These are phyloP conservation scores for Echeveria elegans DNA, from an alignment of 164 flowering plant genomes.

Conservation along the genomic window DNA sequence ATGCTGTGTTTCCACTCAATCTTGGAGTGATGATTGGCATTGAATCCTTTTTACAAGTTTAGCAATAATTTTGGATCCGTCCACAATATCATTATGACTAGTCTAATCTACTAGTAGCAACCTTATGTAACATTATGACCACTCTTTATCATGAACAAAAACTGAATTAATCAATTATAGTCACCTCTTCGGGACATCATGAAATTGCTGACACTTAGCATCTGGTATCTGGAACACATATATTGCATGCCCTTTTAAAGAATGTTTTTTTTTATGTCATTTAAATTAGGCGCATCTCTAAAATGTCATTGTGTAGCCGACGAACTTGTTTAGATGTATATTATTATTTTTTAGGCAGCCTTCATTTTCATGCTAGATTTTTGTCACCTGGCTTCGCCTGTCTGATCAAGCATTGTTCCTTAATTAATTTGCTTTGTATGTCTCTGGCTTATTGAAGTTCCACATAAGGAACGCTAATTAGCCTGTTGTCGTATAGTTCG, in stretches of 20 bases:
- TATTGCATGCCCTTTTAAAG: too few relatives aligned
- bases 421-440: background rate
- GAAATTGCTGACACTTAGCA: background rate
- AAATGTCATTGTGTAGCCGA: background rate
- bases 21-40: background rate
- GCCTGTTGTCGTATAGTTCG: too few relatives aligned
- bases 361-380: background rate
- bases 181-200: background rate
- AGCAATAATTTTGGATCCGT: background rate
- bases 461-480: background rate
- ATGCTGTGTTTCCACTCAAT: background rate
- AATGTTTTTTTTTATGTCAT: too few relatives aligned
- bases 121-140: background rate
- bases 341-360: background rate
- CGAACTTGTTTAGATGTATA: background rate
- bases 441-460: background rate
- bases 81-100: background rate
- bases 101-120: background rate
- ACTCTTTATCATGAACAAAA: background rate
- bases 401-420: background rate
- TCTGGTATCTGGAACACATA: background rate
- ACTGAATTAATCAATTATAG: background rate
- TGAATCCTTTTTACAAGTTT: background rate
- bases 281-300: too few relatives aligned
- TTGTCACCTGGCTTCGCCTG: background rate